phyloP scores from a whole-genome alignment of 257 asterid species.

The Nicotiana obtusifolia region DNA sequence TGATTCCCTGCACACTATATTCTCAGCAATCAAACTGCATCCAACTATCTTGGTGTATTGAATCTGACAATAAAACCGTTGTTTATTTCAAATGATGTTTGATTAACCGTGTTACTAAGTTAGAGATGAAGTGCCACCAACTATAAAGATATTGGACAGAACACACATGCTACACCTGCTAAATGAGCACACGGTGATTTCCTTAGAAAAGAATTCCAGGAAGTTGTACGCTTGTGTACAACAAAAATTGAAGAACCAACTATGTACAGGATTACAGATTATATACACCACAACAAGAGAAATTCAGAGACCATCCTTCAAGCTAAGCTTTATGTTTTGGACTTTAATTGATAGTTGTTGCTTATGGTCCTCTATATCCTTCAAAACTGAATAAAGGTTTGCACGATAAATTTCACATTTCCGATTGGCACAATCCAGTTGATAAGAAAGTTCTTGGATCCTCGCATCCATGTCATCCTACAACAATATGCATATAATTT shows the following conservation, averaged over 20 bases:
- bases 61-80: not conserved
- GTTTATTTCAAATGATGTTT: not conserved
- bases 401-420: conserved; percentile 77
- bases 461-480: conserved; percentile 79
- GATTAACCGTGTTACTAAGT: not conserved
- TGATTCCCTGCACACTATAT: not conserved
- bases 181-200: not conserved
- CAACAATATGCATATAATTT: conserved; percentile 16
- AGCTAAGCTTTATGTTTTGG: conserved; percentile 63
- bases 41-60: not conserved
- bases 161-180: conserved; percentile 7
- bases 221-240: conserved; percentile 7
- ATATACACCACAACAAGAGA: conserved; percentile 12
- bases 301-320: conserved; percentile 53
- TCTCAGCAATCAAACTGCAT: not conserved
- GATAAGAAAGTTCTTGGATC: conserved; percentile 55
- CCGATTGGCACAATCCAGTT: conserved; percentile 62
- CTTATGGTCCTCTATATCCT: conserved; percentile 88
- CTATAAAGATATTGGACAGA: not conserved
- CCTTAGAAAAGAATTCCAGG: not conserved
- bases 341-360: conserved; percentile 71
- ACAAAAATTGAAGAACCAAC: not conserved
- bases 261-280: conserved; percentile 4
- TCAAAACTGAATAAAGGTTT: conserved; percentile 70
- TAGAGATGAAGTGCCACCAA: not conserved